Base-by-base conservation (phyloP, 345 rosid species). In the Ailanthus altissimus region DNA sequence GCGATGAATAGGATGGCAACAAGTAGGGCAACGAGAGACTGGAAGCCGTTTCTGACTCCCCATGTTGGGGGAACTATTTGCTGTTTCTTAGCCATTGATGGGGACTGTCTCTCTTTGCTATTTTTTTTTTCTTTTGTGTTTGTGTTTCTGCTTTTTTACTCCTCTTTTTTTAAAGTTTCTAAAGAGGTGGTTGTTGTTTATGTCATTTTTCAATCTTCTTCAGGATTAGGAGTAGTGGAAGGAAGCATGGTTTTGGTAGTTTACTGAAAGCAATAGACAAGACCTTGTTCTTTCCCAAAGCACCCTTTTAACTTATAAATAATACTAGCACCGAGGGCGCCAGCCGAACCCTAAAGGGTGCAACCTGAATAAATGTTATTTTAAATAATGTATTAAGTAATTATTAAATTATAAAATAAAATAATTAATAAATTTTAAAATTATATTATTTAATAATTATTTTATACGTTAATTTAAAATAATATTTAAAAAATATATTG, bases 1-100 rank as follows among this genome's bases (percentile, higher is more conserved):
- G 87, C 81, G 12, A 91, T 54, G 77, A 93, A 73, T 45, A 95
- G 90, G 23, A 93, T 80, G 71, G 88, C 89, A 56, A 90, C 75
- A 3, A 95, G 93, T 25, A 95, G 84, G 71, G 89, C 92, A 56
- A 90, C 71, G 6, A 95, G 82, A 80, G 90, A 86, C 51, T 90
- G 89, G 79, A 91, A 89, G 81, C 88, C 85, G 76, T 84, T 80
- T 57, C 89, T 86, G 65, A 90, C 72, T 3, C 86, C 91, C 79
- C 88, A 67, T 71, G 86, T 77, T 61, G 79, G 38, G 5, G 79
- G 46, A 73, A 70, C 69, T 54, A 80, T 42, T 74, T 83, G 90
- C 49, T 67, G 72, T 25, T 3, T 47, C 43, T 46, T 82, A 42
- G 82, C 85, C 90, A 86, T 89, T 72, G 56, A 9, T 43, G 21